Conservation (phyloP, 345 rosid species). For the Euphorbia tirucalli region DNA sequence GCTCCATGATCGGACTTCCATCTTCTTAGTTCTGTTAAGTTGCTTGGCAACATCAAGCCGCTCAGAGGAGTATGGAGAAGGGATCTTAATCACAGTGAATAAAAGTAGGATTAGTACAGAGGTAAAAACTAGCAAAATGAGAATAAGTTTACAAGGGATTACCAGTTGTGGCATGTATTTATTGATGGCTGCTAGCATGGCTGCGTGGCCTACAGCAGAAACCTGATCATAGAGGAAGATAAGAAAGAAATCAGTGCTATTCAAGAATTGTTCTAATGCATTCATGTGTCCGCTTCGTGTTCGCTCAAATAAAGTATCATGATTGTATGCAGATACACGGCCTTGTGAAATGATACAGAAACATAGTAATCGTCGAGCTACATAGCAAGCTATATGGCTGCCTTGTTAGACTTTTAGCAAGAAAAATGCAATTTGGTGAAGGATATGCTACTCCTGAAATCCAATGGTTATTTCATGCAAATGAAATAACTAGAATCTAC, state of each 20-base stretch:
- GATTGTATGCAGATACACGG: too few relatives aligned
- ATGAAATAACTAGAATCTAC: too few relatives aligned
- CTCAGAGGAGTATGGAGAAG: constrained; percentile 55
- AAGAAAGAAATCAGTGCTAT: neutral
- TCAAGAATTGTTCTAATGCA: neutral
- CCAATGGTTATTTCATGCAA: too few relatives aligned
- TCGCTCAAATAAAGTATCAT: neutral
- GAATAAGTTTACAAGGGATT: constrained; percentile 2
- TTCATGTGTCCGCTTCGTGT: neutral
- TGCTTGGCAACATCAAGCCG: constrained; percentile 60
- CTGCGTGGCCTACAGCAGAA: constrained; percentile 62
- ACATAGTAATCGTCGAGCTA: too few relatives aligned
- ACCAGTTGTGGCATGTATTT: constrained; percentile 59
- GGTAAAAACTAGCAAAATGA: neutral
- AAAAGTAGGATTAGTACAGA: constrained; percentile 15
- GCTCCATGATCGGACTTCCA: constrained; percentile 44
- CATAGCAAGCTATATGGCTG: too few relatives aligned
- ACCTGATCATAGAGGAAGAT: constrained; percentile 32
- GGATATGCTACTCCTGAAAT: too few relatives aligned
- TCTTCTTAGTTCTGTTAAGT: constrained; percentile 50
- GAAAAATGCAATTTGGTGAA: too few relatives aligned
- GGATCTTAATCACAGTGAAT: constrained; percentile 41
- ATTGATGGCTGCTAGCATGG: constrained; percentile 54
- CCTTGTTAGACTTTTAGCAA: too few relatives aligned
- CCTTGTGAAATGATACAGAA: too few relatives aligned